These are phyloP conservation scores for Penicillium concentricum DNA, from an alignment of 2,329 filamentous ascomycete species.

Conservation along the genomic window DNA sequence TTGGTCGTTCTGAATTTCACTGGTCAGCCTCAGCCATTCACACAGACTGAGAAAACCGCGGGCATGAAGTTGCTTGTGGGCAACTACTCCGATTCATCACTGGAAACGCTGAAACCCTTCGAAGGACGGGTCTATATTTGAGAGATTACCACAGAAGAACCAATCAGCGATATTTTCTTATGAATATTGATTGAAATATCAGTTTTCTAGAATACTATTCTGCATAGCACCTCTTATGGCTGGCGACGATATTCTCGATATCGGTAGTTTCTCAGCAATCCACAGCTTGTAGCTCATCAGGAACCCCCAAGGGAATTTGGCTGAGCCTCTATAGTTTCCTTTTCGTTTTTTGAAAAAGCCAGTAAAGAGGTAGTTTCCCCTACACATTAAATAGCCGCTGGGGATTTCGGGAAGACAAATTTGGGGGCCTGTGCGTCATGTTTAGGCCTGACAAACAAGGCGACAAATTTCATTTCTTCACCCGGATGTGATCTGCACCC, in stretches of 20 bases:
- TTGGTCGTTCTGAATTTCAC: conserved; percentile 23
- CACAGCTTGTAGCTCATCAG: background rate
- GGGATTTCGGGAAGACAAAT: background rate
- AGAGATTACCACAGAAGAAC: background rate
- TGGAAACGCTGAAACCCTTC: conserved; percentile 14
- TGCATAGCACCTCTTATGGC: background rate
- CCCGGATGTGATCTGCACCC: conserved; percentile 1
- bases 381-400: background rate
- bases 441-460: background rate
- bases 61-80: conserved; percentile 20
- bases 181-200: background rate
- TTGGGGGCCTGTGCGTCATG: background rate
- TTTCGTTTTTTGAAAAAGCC: background rate
- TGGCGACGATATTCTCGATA: background rate
- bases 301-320: background rate
- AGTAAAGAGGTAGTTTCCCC: background rate
- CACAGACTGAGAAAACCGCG: background rate
- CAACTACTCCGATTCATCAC: conserved; percentile 11
- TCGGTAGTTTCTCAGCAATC: background rate
- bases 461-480: background rate
- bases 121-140: conserved; percentile 24
- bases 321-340: too few species aligned
- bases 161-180: background rate
- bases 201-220: background rate
- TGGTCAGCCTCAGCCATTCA: conserved; percentile 9